Evolutionary conservation across 805 yeast species (phyloP), one percentile per base, ranked within the genome.

Genomic region (Candida suzukii): DNA sequence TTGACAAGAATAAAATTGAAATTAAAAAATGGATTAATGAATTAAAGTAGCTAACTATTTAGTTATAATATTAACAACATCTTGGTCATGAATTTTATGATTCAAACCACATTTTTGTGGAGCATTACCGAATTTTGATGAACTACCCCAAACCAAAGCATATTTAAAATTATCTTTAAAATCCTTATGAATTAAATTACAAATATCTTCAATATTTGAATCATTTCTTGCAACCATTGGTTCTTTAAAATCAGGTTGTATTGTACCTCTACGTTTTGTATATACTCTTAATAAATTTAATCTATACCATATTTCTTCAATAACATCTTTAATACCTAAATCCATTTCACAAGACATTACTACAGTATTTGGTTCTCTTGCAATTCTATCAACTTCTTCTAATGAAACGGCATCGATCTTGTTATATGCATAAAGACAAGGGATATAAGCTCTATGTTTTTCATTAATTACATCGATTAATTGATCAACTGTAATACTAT

Each of bases 91-190:
- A 13, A 93, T 82, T 29, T 68, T 67, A 59, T 91, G 99, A 47
- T 58, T 75, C 43, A 91, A 68, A 0, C 99, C 98, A 70, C 98
- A 91, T 58, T 91, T 91, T 57, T 91, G 99, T 4, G 98, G 98
- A 28, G 91, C 86, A 58, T 88, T 95, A 16, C 65, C 65, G 33
- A 58, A 60, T 60, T 93, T 93, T 7, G 97, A 84, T 37, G 95
- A 82, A 1, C 90, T 79, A 0, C 99, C 99, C 97, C 98, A 91
- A 6, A 91, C 96, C 54, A 88, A 64, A 0, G 98, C 98, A 59
- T 90, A 88, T 60, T 88, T 87, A 71, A 93, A 91, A 54, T 84
- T 87, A 48, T 83, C 80, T 56, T 88, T 90, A 71, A 91, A 84
- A 54, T 90, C 96, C 51, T 95, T 76, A 60, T 91, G 98, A 47